A percentile compares a stretch with the other conserved stretches of the same genome.
These are phyloP conservation scores for Pythium utonaiense DNA, from an alignment of 352 stramenopile genomes.

Conservation along the genomic window DNA sequence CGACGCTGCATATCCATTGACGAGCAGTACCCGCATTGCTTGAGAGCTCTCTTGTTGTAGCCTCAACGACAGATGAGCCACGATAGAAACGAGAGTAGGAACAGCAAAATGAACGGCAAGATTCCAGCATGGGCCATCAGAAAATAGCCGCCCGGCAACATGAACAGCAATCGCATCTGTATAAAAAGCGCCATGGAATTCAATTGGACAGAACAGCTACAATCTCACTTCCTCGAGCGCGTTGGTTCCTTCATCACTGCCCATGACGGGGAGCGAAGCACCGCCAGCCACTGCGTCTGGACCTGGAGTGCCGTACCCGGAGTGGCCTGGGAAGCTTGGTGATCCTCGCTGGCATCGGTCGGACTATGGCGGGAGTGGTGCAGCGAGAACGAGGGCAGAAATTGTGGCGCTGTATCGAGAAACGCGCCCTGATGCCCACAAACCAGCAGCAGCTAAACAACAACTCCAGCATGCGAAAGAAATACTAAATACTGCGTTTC, in stretches of 20 bases:
- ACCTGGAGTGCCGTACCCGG: constrained; percentile 37
- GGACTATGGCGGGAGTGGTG: constrained; percentile 4
- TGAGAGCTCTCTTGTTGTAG: background rate
- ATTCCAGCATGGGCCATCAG: background rate
- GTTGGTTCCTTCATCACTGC: background rate
- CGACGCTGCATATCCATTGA: constrained; percentile 54
- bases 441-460: background rate
- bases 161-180: too few species aligned
- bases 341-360: constrained; percentile 33
- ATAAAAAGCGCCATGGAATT: too few species aligned
- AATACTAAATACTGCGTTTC: background rate
- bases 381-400: constrained; percentile 27
- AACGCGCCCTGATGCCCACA: constrained; percentile 8
- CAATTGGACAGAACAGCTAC: background rate
- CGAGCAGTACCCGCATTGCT: constrained; percentile 66
- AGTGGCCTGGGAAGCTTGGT: constrained; percentile 57
- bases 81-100: background rate
- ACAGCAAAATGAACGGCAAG: background rate
- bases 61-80: background rate
- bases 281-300: constrained; percentile 11
- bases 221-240: background rate
- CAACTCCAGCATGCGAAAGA: constrained; percentile 9
- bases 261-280: constrained; percentile 9
- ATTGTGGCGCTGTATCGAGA: constrained; percentile 41
- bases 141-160: constrained; percentile 13